Percentiles rank a stretch among this genome's conserved stretches.
phyloP scores from a whole-genome alignment of 345 rosid genomes.

The Punica granatum region DNA sequence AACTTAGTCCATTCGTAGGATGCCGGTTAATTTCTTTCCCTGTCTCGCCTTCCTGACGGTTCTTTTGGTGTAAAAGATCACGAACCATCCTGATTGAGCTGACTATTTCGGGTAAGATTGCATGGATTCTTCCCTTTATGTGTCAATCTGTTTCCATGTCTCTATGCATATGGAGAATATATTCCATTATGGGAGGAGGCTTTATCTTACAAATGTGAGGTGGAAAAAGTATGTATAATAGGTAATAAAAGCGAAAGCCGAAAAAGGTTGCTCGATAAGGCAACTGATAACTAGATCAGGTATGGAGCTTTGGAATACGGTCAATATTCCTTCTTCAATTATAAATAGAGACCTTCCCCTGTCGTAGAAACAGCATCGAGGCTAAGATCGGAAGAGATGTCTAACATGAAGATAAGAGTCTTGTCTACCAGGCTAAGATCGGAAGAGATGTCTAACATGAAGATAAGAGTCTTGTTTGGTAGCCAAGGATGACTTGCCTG shows the following conservation, averaged over 20 bases:
- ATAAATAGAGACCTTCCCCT: conserved; percentile 7
- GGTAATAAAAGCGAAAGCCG: not conserved
- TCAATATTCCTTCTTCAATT: not conserved
- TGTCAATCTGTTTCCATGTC: not conserved
- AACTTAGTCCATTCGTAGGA: no score
- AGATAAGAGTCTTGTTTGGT: conserved; percentile 26
- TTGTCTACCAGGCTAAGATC: no score
- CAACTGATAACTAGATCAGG: not conserved
- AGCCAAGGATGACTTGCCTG: conserved; percentile 66
- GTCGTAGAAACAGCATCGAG: not conserved
- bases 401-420: conserved; percentile 35
- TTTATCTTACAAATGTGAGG: not conserved
- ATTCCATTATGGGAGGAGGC: conserved; percentile 8
- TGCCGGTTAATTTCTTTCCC: no score
- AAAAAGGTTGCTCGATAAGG: not conserved
- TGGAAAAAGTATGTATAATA: not conserved
- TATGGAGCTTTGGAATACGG: not conserved
- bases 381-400: conserved; percentile 16
- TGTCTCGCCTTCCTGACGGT: no score
- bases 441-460: no score
- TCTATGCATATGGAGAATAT: not conserved
- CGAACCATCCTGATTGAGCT: no score
- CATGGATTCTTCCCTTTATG: not conserved
- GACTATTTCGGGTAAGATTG: not conserved
- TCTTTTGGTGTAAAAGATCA: no score